Evolutionary conservation across 306 rosid species (phyloP).

Genomic region (Cyamopsis tetragonoloba): DNA sequence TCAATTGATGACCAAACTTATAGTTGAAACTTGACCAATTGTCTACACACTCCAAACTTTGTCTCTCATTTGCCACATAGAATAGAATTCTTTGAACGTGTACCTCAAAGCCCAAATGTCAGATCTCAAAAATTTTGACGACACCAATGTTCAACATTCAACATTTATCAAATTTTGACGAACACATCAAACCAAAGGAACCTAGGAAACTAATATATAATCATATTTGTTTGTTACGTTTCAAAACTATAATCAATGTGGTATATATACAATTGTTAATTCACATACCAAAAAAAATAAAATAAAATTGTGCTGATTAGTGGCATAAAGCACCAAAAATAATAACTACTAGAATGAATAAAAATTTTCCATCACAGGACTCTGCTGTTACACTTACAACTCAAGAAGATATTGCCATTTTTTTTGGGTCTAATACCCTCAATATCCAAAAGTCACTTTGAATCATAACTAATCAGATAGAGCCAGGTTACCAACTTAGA

Average conservation of each 20-base stretch:
- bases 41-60: neutral
- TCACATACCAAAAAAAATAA: too few relatives aligned
- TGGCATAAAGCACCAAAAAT: neutral
- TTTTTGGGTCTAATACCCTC: too few relatives aligned
- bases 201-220: neutral
- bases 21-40: neutral
- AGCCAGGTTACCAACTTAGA: too few relatives aligned
- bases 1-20: constrained; percentile 4
- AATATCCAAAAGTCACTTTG: too few relatives aligned
- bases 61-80: neutral
- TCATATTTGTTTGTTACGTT: neutral
- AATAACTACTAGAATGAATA: neutral
- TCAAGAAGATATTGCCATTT: neutral
- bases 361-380: neutral
- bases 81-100: neutral
- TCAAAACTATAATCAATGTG: neutral
- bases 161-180: neutral
- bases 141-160: neutral
- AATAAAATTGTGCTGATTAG: neutral
- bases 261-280: neutral
- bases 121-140: neutral
- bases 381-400: neutral
- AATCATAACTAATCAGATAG: too few relatives aligned
- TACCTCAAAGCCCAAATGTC: neutral
- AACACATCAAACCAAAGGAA: constrained; percentile 2